These are phyloP conservation scores for Quercus phellos DNA, from an alignment of 331 rosid species.

Conservation along the genomic window DNA sequence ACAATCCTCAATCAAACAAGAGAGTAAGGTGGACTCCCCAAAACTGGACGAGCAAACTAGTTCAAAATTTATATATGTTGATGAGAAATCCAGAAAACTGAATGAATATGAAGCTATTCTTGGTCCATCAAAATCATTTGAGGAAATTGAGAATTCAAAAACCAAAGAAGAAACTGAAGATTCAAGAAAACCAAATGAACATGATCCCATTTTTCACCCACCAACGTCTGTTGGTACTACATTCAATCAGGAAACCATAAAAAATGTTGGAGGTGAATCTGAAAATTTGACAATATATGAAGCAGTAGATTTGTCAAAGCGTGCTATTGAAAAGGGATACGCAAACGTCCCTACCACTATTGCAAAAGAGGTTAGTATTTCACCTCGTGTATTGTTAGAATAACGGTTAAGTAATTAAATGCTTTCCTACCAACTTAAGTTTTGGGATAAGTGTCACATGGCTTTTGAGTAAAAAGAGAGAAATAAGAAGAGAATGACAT, in stretches of 20 bases:
- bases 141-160: not conserved
- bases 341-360: not conserved
- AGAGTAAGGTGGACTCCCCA: not conserved
- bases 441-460: not conserved
- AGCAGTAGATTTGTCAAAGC: conserved; percentile 1
- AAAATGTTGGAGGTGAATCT: not conserved
- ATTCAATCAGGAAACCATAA: not conserved
- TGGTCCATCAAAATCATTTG: not conserved
- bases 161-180: not conserved
- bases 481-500: too few relatives aligned
- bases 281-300: not conserved
- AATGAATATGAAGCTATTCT: conserved; percentile 15
- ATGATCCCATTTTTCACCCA: not conserved
- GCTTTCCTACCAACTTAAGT: too few relatives aligned
- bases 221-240: not conserved
- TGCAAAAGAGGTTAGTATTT: not conserved
- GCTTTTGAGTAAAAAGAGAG: not conserved
- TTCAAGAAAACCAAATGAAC: not conserved
- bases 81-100: conserved; percentile 8
- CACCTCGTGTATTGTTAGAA: not conserved
- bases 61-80: not conserved
- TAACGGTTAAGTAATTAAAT: too few relatives aligned
- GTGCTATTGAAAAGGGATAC: not conserved
- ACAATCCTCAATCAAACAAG: conserved; percentile 4
- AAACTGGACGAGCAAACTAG: not conserved